Percentiles rank a stretch among this genome's conserved stretches.
phyloP scores from a whole-genome alignment of 805 yeast species.

The Blastobotrys americana region DNA sequence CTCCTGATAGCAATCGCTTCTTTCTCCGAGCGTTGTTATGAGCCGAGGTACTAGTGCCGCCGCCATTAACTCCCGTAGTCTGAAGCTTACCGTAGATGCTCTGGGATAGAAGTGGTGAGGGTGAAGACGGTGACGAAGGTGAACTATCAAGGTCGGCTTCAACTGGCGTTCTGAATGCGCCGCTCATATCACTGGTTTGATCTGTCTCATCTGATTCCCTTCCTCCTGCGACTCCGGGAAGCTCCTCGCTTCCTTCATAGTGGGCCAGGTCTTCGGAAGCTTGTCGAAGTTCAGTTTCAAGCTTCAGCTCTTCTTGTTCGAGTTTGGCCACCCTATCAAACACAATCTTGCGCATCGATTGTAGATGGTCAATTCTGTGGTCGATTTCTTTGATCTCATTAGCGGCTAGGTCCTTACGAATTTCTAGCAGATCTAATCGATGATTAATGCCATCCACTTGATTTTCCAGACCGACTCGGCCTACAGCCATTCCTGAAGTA shows the following conservation, averaged over 20 bases:
- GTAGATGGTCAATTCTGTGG: constrained; percentile 44
- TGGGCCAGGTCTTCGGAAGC: no score
- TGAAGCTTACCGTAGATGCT: constrained; percentile 7
- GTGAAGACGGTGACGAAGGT: background rate
- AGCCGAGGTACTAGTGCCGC: background rate
- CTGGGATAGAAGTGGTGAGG: background rate
- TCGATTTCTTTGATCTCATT: constrained; percentile 62
- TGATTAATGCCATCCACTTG: constrained; percentile 31
- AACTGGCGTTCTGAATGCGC: background rate
- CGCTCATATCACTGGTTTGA: background rate
- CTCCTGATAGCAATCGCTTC: constrained; percentile 24
- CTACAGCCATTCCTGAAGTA: constrained; percentile 39
- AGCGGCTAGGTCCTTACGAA: constrained; percentile 58
- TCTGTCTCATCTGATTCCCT: background rate
- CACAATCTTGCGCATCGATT: constrained; percentile 44
- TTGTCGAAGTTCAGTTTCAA: constrained; percentile 36
- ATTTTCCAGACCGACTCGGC: constrained; percentile 6
- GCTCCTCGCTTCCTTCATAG: no score
- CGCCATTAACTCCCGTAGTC: constrained; percentile 1
- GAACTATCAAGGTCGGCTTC: background rate
- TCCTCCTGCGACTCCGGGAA: background rate
- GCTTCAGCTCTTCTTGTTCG: constrained; percentile 52
- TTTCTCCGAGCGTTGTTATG: constrained; percentile 15
- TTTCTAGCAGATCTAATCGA: constrained; percentile 48
- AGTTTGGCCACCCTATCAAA: constrained; percentile 52